Evolutionary conservation across 2,329 filamentous ascomycete species (phyloP), one percentile per base, ranked within the genome.

Genomic region (Aspergillus flavus): DNA sequence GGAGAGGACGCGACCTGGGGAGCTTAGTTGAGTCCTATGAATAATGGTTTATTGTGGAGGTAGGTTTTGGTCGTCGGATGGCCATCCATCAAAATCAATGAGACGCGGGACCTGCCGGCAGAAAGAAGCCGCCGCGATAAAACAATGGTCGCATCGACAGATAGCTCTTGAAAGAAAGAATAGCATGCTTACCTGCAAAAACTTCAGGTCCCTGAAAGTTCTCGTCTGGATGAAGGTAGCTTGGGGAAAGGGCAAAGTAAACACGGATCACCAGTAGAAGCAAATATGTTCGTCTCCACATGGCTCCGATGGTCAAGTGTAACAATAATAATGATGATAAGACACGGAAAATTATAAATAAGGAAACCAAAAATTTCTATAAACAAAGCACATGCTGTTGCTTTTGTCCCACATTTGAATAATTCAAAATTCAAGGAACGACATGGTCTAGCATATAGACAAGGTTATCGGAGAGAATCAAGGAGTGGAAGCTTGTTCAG

Each of bases 171-270:
- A 6, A 10, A 19, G 16, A 30, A 61, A 50, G 55, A 14, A 61
- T 28, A 57, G 57, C 50, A 48, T 57, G 81, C 89, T 70, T 87
- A 97, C 94, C 94, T 74, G 94, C 94, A 74, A 98, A 95, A 68
- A 98, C 90, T 83, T 99, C 95, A 19, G 95, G 95, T 41, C 95
- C 95, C 81, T 99, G 95, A 74, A 99, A 99, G 83, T 98, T 95
- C 85, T 99, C 95, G 82, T 99, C 95, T 6, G 95, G 95, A 78
- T 99, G 95, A 54, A 99, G 87, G 79, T 99, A 99, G 84, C 94
- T 98, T 63, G 95, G 92, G 67, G 91, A 94, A 68, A 98, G 82
- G 64, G 95, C 94, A 78, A 98, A 94, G 86, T 94, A 98, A 74
- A 98, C 85, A 79, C 95, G 91, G 73, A 97, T 87, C 70, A 95